These are phyloP conservation scores for Crithidia acanthocephali DNA, from an alignment of 208 protist genomes.

Conservation along the genomic window DNA sequence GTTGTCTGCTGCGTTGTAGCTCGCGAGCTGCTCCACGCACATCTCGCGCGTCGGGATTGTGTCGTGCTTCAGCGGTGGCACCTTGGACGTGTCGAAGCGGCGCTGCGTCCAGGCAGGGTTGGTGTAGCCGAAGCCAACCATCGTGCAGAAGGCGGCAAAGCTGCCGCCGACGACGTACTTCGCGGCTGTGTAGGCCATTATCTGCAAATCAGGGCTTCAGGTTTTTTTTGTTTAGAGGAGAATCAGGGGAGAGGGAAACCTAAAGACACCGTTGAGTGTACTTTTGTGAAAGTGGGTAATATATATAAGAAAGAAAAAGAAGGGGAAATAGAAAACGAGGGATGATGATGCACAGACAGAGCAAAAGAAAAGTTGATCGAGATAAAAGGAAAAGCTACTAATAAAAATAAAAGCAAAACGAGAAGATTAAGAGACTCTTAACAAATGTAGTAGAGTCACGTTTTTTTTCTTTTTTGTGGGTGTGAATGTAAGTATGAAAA, in stretches of 20 bases:
- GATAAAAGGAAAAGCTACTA: no score
- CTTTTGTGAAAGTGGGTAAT: no score
- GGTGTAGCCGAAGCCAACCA: slow-evolving; percentile 76
- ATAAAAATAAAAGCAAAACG: no score
- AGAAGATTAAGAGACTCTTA: no score
- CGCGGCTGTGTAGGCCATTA: slow-evolving; percentile 42
- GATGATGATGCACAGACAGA: no score
- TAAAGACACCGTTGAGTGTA: no score
- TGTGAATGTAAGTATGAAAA: slow-evolving; percentile 2
- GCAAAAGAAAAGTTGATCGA: no score
- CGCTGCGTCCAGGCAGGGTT: slow-evolving; percentile 84
- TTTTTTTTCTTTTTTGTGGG: background rate
- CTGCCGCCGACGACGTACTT: slow-evolving; percentile 55
- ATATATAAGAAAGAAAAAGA: no score
- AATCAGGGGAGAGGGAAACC: background rate
- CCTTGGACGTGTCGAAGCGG: slow-evolving; percentile 50
- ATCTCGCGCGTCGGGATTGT: slow-evolving; percentile 59
- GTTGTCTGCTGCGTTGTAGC: slow-evolving; percentile 49
- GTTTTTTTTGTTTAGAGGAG: background rate
- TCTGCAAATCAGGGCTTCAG: no score
- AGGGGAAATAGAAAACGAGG: no score
- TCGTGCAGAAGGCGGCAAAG: slow-evolving; percentile 47
- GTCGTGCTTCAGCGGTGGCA: slow-evolving; percentile 45
- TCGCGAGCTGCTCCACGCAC: slow-evolving; percentile 54
- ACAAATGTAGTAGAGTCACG: no score